Conservation (phyloP, 2,329 filamentous ascomycete species). For the Exophiala lecanii-corni region DNA sequence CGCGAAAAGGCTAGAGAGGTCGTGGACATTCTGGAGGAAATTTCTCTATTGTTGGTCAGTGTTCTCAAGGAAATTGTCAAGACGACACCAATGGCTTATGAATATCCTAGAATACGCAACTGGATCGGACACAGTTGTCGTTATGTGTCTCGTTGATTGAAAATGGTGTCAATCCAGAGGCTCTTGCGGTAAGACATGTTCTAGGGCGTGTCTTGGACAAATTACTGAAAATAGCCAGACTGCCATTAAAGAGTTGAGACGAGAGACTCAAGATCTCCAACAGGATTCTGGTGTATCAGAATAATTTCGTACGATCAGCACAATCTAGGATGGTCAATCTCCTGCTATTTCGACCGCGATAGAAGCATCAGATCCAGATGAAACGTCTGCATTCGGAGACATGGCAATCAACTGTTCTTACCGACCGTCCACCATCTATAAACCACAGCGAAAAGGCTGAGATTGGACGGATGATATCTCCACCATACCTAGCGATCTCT, state of each 20-base stretch:
- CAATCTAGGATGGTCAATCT: too few species aligned
- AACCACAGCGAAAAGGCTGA: too few species aligned
- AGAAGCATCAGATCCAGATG: too few species aligned
- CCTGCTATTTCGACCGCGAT: too few species aligned
- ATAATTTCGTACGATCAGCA: constrained; percentile 12
- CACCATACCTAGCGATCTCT: too few species aligned
- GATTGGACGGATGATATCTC: too few species aligned
- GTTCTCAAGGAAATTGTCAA: background rate
- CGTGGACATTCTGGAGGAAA: constrained; percentile 49
- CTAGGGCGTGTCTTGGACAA: constrained; percentile 3
- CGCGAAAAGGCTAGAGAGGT: constrained; percentile 47
- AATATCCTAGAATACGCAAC: constrained; percentile 71
- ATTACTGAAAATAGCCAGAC: constrained; percentile 27
- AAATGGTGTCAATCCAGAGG: constrained; percentile 94
- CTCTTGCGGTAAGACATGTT: constrained; percentile 68
- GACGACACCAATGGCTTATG: constrained; percentile 2
- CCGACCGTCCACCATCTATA: too few species aligned
- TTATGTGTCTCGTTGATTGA: constrained; percentile 97
- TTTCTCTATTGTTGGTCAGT: constrained; percentile 43
- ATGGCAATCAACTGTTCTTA: too few species aligned
- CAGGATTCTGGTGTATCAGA: constrained; percentile 24
- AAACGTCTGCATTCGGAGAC: too few species aligned
- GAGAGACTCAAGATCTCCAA: constrained; percentile 33
- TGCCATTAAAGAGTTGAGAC: constrained; percentile 44
- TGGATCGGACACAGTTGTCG: constrained; percentile 84